phyloP scores from a whole-genome alignment of 2,329 filamentous ascomycete genomes.

The Ampelomyces quisqualis region DNA sequence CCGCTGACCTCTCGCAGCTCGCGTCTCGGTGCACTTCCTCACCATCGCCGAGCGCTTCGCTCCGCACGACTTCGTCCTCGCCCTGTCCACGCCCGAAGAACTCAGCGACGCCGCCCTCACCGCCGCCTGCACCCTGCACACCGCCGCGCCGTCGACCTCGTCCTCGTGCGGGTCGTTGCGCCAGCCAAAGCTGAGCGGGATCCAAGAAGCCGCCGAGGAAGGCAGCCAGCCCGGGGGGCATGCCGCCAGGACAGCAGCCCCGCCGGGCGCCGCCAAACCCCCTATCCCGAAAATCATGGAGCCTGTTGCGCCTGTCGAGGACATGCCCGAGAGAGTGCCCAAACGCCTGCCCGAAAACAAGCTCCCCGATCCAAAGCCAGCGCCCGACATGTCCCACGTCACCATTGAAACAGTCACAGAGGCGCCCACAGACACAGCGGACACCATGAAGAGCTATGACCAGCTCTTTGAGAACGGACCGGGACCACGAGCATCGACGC shows the following conservation, averaged over 20 bases:
- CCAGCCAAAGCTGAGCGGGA: conserved; percentile 79
- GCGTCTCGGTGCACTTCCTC: conserved; percentile 70
- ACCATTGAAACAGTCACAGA: conserved; percentile 26
- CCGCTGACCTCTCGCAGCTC: conserved; percentile 60
- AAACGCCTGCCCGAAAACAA: background rate
- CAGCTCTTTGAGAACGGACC: conserved; percentile 37
- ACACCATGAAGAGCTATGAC: conserved; percentile 39
- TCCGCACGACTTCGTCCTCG: conserved; percentile 82
- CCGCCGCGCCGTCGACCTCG: conserved; percentile 80
- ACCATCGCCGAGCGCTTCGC: conserved; percentile 67
- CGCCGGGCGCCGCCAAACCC: conserved; percentile 25
- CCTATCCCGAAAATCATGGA: conserved; percentile 29
- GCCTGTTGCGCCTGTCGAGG: conserved; percentile 16
- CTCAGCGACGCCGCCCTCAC: conserved; percentile 86
- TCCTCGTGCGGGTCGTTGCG: conserved; percentile 78
- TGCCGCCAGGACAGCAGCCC: conserved; percentile 15
- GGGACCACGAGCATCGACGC: conserved; percentile 49
- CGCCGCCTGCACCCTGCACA: conserved; percentile 83
- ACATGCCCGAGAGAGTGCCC: conserved; percentile 2
- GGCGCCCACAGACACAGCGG: conserved; percentile 22
- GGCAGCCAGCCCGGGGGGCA: conserved; percentile 43
- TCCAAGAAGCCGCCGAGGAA: conserved; percentile 90
- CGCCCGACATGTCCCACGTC: conserved; percentile 23
- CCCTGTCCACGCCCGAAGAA: conserved; percentile 71
- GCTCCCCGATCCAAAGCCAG: conserved; percentile 7